Base-by-base conservation (phyloP, 148 eudicot genomes). In the Rhododendron ferrugineum region DNA sequence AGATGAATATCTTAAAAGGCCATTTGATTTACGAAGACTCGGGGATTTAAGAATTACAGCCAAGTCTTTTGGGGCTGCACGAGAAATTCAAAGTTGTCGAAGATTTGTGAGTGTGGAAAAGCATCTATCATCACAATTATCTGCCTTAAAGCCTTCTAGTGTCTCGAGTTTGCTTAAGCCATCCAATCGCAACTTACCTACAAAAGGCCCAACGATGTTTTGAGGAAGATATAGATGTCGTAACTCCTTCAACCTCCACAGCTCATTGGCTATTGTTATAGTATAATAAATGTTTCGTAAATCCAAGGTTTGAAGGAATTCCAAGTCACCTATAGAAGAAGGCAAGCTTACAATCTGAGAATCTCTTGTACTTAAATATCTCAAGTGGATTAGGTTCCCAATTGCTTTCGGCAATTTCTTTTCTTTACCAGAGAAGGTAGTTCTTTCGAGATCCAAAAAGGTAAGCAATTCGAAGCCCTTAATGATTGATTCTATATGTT, bases 261-360 rank as follows among this genome's bases (percentile, higher is more conserved):
- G 26, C n/a, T 75, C 74, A 58, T 86, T 82, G 26, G 84, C 76
- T 16, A 82, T 62, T 50, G 0, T 13, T 13, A 2, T 2, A 13
- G 16, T 1, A 11, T 9, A 2, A 0, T 1, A 28, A 0, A 0
- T 7, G 0, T 14, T 73, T n/a, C 85, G 60, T 56, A 86, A 14
- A 82, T 86, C 84, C 30, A 86, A 62, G 9, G 85, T 86, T 75
- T 86, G 44, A 75, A 86, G 78, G 34, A 23, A 40, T 32, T 34
- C 2, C 36, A 82, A 86, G 23, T 86, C 82, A n/a, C 81, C 34
- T 3, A 81, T 36, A n/a, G 81, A 73, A 34, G 81, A n/a, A 23
- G 84, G 84, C 56, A 86, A 58, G 3, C 37, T 60, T 7, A 0
- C 1, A 15, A 81, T 37, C 0, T 0, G 0, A 75, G 81, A 73